A percentile compares a stretch with the other conserved stretches of the same genome.
These are phyloP conservation scores for Vigna reflexopilosa DNA, from an alignment of 306 rosid genomes.

Conservation along the genomic window DNA sequence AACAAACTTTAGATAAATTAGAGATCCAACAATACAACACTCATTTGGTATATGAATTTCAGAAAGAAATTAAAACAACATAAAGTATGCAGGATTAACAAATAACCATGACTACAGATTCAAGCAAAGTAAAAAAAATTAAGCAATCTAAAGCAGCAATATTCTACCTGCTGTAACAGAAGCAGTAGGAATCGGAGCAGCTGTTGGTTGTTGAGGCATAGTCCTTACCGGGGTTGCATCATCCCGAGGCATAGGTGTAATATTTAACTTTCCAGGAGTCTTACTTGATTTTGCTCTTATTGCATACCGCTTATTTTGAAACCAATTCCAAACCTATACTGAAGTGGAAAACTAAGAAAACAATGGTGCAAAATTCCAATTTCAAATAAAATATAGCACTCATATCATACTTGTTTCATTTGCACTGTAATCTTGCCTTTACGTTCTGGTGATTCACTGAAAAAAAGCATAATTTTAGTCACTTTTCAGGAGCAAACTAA, in stretches of 20 bases:
- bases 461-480: slow-evolving; percentile 37
- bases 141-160: slow-evolving; percentile 32
- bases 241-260: slow-evolving; percentile 77
- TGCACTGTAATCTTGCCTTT: slow-evolving; percentile 92
- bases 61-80: slow-evolving; percentile 23
- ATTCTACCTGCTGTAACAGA: slow-evolving; percentile 86
- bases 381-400: slow-evolving; percentile 32
- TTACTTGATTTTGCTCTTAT: slow-evolving; percentile 84
- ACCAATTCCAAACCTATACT: slow-evolving; percentile 97
- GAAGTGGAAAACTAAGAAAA: slow-evolving; percentile 47
- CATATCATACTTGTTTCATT: slow-evolving; percentile 86
- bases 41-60: slow-evolving; percentile 15
- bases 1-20: slow-evolving; percentile 2
- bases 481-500: slow-evolving; percentile 33
- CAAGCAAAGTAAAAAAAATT: slow-evolving; percentile 31
- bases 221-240: slow-evolving; percentile 69
- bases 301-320: slow-evolving; percentile 95
- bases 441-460: slow-evolving; percentile 82
- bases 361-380: slow-evolving; percentile 9
- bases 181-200: slow-evolving; percentile 70
- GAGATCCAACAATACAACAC: slow-evolving; percentile 12
- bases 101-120: slow-evolving; percentile 10
- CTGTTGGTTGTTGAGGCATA: slow-evolving; percentile 69
- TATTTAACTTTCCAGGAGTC: slow-evolving; percentile 78
- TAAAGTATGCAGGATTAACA: slow-evolving; percentile 21